These are phyloP conservation scores for Fraxinus paxiana DNA, from an alignment of 305 asterid genomes.

Conservation along the genomic window DNA sequence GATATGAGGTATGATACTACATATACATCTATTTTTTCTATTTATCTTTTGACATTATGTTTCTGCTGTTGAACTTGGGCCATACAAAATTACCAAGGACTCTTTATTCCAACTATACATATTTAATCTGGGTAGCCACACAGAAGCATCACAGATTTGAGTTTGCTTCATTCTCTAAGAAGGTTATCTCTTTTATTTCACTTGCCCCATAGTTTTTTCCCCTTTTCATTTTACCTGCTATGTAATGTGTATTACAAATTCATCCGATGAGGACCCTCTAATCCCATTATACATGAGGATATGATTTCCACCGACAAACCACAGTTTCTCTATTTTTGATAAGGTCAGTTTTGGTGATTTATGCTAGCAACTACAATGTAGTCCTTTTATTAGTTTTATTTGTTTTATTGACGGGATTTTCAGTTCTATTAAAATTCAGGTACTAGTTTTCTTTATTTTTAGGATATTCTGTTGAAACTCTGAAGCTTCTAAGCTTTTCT, in stretches of 20 bases:
- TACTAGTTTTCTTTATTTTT: background rate
- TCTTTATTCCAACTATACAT: background rate
- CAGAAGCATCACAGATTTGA: background rate
- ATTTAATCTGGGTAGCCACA: background rate
- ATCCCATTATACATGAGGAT: background rate
- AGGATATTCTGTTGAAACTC: background rate
- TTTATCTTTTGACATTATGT: background rate
- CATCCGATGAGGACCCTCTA: background rate
- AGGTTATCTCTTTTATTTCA: background rate
- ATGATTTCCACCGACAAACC: background rate
- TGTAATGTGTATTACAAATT: background rate
- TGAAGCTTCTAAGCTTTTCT: background rate
- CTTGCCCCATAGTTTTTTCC: background rate
- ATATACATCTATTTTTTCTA: background rate
- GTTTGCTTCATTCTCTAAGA: background rate
- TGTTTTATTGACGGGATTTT: background rate
- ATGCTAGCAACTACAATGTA: background rate
- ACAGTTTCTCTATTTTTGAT: background rate
- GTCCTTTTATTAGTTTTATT: background rate
- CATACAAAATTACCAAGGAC: background rate
- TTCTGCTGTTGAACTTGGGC: background rate
- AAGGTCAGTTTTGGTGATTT: background rate
- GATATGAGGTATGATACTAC: slow-evolving; percentile 27
- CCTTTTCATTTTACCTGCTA: background rate
- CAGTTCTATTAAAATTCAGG: background rate